A percentile compares a stretch with the other conserved stretches of the same genome.
Evolutionary conservation across 805 yeast genomes (phyloP).

Genomic region (Ogataea ganodermae): DNA sequence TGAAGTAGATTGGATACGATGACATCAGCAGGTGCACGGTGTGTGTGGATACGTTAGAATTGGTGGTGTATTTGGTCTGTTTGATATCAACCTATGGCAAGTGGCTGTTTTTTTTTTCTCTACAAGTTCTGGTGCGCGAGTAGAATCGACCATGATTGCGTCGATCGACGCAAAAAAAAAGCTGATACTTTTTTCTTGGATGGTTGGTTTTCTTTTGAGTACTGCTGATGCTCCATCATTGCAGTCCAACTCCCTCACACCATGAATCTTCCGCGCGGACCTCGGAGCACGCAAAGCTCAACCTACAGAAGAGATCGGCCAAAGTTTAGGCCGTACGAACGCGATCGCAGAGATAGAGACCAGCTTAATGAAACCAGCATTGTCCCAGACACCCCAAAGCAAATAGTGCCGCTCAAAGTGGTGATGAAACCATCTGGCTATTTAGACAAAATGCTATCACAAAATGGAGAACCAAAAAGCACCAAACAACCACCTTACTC

Average conservation of each 20-base stretch:
- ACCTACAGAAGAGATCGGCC: neutral
- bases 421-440: constrained; percentile 26
- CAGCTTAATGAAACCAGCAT: neutral
- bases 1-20: constrained; percentile 54
- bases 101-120: constrained; percentile 5
- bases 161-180: neutral
- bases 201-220: no score
- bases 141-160: no score
- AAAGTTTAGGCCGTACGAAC: neutral
- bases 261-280: neutral
- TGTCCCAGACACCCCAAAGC: neutral
- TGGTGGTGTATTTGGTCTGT: neutral
- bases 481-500: constrained; percentile 10
- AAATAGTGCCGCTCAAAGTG: constrained; percentile 18
- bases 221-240: no score
- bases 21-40: constrained; percentile 16
- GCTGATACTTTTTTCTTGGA: neutral
- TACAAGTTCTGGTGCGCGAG: neutral
- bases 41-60: neutral
- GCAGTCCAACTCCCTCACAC: no score
- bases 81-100: neutral
- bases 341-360: neutral
- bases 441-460: constrained; percentile 10
- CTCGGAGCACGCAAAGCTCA: neutral
- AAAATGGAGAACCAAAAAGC: neutral